Conservation (phyloP, 768 basidiomycete species). For the Boletus tylopilopsis region DNA sequence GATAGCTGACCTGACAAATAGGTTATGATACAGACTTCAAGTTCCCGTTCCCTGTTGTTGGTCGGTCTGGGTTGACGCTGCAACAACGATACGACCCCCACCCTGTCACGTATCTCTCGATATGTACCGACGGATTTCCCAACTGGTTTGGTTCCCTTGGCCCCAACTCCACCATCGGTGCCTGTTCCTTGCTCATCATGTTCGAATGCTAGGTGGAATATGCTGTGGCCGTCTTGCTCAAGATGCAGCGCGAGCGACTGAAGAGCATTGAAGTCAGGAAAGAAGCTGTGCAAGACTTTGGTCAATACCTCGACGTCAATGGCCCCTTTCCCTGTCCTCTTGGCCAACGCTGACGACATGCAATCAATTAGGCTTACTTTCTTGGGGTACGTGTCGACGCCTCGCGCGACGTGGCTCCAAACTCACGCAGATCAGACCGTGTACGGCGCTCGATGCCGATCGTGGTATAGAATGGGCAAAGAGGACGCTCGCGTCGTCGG, state of each 20-base stretch:
- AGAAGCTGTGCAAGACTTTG: constrained; percentile 60
- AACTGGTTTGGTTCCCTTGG: constrained; percentile 70
- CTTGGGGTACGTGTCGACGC: constrained; percentile 9
- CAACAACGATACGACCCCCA: constrained; percentile 52
- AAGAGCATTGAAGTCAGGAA: constrained; percentile 58
- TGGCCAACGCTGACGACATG: neutral
- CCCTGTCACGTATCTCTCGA: constrained; percentile 54
- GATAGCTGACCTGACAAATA: neutral
- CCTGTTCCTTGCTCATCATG: no score
- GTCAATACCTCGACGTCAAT: constrained; percentile 52
- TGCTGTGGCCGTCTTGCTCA: no score
- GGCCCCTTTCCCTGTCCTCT: no score
- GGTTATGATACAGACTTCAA: constrained; percentile 47
- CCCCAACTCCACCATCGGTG: no score
- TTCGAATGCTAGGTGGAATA: no score
- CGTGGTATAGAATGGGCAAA: constrained; percentile 63
- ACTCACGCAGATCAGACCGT: constrained; percentile 41
- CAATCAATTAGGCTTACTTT: constrained; percentile 13
- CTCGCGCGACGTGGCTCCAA: neutral
- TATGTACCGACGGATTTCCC: constrained; percentile 64
- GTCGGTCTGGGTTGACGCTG: constrained; percentile 49
- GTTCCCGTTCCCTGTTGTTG: constrained; percentile 49
- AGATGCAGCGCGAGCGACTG: constrained; percentile 60
- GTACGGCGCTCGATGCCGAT: constrained; percentile 52
- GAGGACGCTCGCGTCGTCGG: constrained; percentile 52